Evolutionary conservation across 495 filamentous ascomycete genomes (phyloP).

Genomic region (Xylaria scruposa): DNA sequence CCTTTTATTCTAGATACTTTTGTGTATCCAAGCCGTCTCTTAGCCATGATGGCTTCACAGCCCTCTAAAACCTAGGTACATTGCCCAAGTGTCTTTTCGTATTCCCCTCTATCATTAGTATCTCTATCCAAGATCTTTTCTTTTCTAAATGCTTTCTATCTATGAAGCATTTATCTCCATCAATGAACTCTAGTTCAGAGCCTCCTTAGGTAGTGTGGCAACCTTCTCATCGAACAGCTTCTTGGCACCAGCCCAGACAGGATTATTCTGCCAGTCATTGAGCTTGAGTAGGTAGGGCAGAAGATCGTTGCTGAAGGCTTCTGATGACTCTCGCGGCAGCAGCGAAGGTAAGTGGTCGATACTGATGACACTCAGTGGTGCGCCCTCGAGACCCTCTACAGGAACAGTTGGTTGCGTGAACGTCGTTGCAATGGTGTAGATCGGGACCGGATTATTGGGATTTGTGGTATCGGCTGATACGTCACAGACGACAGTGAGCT

Average conservation of each 20-base stretch:
- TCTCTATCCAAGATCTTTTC: neutral
- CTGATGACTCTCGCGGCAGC: conserved; percentile 84
- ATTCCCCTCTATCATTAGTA: conserved; percentile 6
- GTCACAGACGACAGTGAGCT: conserved; percentile 86
- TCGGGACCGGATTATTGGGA: conserved; percentile 73
- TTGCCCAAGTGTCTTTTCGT: neutral
- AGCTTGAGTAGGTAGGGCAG: conserved; percentile 80
- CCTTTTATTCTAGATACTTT: neutral
- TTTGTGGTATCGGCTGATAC: conserved; percentile 81
- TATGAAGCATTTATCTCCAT: neutral
- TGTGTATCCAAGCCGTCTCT: too few species aligned
- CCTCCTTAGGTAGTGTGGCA: conserved; percentile 66
- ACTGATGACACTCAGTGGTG: conserved; percentile 76
- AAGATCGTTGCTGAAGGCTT: conserved; percentile 82
- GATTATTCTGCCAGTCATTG: conserved; percentile 71
- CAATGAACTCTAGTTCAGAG: conserved; percentile 34
- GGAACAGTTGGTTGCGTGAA: conserved; percentile 85
- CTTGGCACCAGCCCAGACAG: conserved; percentile 85
- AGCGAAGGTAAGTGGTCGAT: conserved; percentile 93
- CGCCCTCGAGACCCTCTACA: conserved; percentile 62
- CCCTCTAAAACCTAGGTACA: neutral
- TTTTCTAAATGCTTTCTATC: neutral
- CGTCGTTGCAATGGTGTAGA: conserved; percentile 82
- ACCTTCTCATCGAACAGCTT: conserved; percentile 87
- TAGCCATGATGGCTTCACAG: neutral